Conservation (phyloP, 768 basidiomycete genomes). For the Serendipita sp. region DNA sequence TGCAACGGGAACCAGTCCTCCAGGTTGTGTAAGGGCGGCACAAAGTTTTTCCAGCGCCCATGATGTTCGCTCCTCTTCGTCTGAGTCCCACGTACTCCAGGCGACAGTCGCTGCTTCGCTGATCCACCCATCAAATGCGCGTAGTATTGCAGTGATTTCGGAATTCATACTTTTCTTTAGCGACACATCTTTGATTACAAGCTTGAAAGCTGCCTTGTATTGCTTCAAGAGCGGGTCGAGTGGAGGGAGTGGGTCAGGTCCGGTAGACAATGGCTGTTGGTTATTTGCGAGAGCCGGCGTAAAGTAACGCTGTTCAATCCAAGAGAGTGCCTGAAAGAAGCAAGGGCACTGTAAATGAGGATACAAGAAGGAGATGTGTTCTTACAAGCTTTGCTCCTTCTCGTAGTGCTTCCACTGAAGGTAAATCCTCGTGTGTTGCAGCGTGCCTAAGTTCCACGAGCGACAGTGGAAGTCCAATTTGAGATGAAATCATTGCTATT, state of each 20-base stretch:
- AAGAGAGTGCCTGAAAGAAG: slow-evolving; percentile 47
- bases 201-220: slow-evolving; percentile 58
- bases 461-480: slow-evolving; percentile 75
- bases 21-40: slow-evolving; percentile 49
- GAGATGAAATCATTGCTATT: slow-evolving; percentile 73
- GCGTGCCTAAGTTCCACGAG: slow-evolving; percentile 88
- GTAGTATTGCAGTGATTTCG: slow-evolving; percentile 33
- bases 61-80: slow-evolving; percentile 37
- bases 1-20: slow-evolving; percentile 65
- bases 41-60: slow-evolving; percentile 58
- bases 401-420: slow-evolving; percentile 61
- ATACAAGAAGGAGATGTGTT: slow-evolving; percentile 18
- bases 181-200: slow-evolving; percentile 47
- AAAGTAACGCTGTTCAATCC: slow-evolving; percentile 78
- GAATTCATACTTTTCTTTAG: slow-evolving; percentile 34
- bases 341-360: slow-evolving; percentile 5
- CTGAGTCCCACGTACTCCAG: slow-evolving; percentile 16
- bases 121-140: slow-evolving; percentile 65
- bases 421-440: slow-evolving; percentile 90
- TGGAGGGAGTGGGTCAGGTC: slow-evolving; percentile 35
- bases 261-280: neutral
- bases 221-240: slow-evolving; percentile 51
- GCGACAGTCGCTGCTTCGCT: slow-evolving; percentile 54
- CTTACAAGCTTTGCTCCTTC: slow-evolving; percentile 41
- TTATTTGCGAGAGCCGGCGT: slow-evolving; percentile 36